Evolutionary conservation across 2,329 filamentous ascomycete species (phyloP), one percentile per base, ranked within the genome.

Genomic region (Calonectria leucothoes): DNA sequence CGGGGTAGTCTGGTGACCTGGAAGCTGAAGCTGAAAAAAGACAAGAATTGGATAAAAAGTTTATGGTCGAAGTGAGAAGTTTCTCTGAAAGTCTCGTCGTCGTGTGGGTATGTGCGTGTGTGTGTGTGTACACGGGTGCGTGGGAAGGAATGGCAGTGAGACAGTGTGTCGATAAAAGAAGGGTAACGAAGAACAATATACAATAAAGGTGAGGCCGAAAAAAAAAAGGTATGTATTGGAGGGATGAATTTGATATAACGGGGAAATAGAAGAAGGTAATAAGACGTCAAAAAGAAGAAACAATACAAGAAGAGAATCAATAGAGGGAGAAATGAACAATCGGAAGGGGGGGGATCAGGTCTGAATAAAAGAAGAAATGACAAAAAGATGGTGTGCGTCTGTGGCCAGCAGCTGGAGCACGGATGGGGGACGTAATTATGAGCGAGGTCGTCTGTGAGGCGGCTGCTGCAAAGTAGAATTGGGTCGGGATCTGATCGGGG

Each of bases 131-230:
- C 23, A n/a, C 33, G 33, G 10, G 14, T 45, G 23, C 42, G 69
- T 29, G 39, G 25, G 35, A 51, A n/a, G 35, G 35, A 27, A 48
- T 59, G 64, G 42, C n/a, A 31, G 74, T 78, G 71, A 77, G 77
- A 79, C 77, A 73, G 64, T 69, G 63, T 76, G 67, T 79, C 66
- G 55, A 78, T 71, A 61, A 66, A 67, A 55, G 55, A 68, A 71
- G 48, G 61, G 71, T 66, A 63, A 69, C 71, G 78, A 71, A 61
- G 63, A 35, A 49, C 55, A 61, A 66, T 72, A 68, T 74, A 76
- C 71, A 72, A 74, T 72, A 64, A 23, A n/a, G 27, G n/a, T n/a
- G n/a, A 45, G 33, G 11, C 25, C 15, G 10, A 17, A 25, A 23
- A 42, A n/a, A 8, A 63, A 49, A 27, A 39, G 35, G 37, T 45